Evolutionary conservation across 768 basidiomycete genomes (phyloP).

Genomic region (Leccinum broughii): DNA sequence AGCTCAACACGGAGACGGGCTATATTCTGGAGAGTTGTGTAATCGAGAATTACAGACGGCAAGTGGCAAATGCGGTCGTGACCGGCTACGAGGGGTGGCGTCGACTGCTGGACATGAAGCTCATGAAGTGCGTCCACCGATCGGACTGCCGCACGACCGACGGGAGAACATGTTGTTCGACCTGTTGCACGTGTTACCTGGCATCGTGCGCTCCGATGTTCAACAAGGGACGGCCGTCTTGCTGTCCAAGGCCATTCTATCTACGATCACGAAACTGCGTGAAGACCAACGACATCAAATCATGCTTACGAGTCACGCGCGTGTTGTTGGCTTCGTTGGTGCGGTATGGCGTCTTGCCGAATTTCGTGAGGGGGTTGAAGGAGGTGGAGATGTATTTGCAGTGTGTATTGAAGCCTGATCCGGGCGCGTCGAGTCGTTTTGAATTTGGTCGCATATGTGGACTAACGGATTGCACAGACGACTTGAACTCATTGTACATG

Average conservation of each 20-base stretch:
- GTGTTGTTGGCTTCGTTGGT: constrained; percentile 56
- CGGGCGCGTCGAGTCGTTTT: constrained; percentile 54
- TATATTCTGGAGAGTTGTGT: constrained; percentile 85
- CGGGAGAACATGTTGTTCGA: constrained; percentile 91
- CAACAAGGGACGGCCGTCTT: constrained; percentile 71
- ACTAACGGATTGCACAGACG: constrained; percentile 49
- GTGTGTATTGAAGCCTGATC: constrained; percentile 82
- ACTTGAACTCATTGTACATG: constrained; percentile 87
- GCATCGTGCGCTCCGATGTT: constrained; percentile 62
- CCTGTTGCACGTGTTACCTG: constrained; percentile 82
- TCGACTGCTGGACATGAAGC: constrained; percentile 76
- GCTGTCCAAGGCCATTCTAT: constrained; percentile 78
- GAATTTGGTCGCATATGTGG: background rate
- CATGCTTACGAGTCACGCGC: constrained; percentile 61
- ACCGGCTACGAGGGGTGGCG: constrained; percentile 84
- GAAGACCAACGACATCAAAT: constrained; percentile 76
- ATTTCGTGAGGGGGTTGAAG: constrained; percentile 79
- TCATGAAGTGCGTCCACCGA: constrained; percentile 84
- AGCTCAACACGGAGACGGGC: constrained; percentile 63
- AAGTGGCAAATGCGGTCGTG: constrained; percentile 70
- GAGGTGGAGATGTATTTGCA: constrained; percentile 76
- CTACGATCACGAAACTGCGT: constrained; percentile 84
- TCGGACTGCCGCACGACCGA: constrained; percentile 65
- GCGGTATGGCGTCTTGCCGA: constrained; percentile 75
- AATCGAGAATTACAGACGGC: constrained; percentile 84